A percentile compares a stretch with the other conserved stretches of the same genome.
These are phyloP conservation scores for Globisporangium lucens DNA, from an alignment of 352 stramenopile genomes.

Conservation along the genomic window DNA sequence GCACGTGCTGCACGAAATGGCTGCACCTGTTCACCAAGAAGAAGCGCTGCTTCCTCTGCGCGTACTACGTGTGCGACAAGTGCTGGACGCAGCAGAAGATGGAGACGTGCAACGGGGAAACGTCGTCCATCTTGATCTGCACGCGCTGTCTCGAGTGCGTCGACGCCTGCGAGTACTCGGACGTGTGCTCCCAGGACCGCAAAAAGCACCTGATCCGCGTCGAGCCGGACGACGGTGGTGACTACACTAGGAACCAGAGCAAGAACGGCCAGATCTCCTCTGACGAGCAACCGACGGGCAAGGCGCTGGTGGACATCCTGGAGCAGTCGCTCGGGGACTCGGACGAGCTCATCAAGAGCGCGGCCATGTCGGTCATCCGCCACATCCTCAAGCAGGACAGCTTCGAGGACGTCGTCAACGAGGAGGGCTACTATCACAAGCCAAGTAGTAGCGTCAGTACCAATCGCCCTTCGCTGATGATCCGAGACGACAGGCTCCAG, in stretches of 20 bases:
- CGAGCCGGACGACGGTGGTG: conserved; percentile 1
- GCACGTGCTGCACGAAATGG: conserved; percentile 44
- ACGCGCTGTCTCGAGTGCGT: conserved; percentile 43
- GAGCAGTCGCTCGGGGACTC: conserved; percentile 23
- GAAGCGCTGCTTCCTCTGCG: conserved; percentile 40
- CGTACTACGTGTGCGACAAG: conserved; percentile 41
- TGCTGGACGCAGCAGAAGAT: conserved; percentile 40
- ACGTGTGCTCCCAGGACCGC: conserved; percentile 17
- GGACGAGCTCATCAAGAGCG: conserved; percentile 23
- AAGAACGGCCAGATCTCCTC: not conserved
- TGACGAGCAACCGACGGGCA: not conserved
- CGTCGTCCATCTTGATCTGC: conserved; percentile 32
- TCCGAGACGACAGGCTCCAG: not conserved
- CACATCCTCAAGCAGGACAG: conserved; percentile 23
- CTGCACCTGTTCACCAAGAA: conserved; percentile 30
- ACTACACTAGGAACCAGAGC: too few relatives aligned
- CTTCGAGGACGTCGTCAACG: not conserved
- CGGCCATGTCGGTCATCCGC: conserved; percentile 35
- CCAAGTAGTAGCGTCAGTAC: not conserved
- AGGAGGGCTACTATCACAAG: not conserved
- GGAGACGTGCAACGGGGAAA: conserved; percentile 36
- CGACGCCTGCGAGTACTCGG: conserved; percentile 36
- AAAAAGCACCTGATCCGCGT: not conserved
- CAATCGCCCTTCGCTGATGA: not conserved
- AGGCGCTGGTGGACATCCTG: conserved; percentile 9